Percentiles rank a stretch among this genome's conserved stretches.
Conservation (phyloP, 371 early-diverging fungal genomes). For the Nematocida major region DNA sequence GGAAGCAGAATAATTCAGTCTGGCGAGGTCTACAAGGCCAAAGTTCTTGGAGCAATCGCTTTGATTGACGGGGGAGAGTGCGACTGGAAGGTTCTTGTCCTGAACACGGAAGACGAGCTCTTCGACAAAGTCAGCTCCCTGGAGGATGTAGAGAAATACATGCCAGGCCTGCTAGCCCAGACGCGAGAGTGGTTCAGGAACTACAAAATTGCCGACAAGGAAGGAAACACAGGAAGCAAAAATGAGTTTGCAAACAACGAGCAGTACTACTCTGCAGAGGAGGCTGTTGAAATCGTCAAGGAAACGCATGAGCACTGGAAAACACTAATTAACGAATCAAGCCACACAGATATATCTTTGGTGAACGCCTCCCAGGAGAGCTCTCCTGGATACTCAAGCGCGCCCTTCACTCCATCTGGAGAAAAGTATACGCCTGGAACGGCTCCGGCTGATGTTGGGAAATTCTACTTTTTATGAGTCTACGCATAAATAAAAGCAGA, state of each 20-base stretch:
- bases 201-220: constrained; percentile 81
- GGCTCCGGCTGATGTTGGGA: neutral
- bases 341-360: constrained; percentile 77
- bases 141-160: constrained; percentile 83
- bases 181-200: constrained; percentile 94
- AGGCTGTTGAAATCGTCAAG: constrained; percentile 79
- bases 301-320: constrained; percentile 91
- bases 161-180: constrained; percentile 83
- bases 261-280: constrained; percentile 72
- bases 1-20: constrained; percentile 76
- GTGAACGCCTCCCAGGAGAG: constrained; percentile 14
- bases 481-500: neutral
- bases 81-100: constrained; percentile 95
- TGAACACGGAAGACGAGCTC: constrained; percentile 83
- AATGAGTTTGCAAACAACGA: constrained; percentile 93
- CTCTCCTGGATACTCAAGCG: constrained; percentile 10
- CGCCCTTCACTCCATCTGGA: neutral
- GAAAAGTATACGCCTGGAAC: neutral
- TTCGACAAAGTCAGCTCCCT: constrained; percentile 84
- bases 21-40: constrained; percentile 94
- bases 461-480: constrained; percentile 24
- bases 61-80: constrained; percentile 87
- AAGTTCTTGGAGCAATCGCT: constrained; percentile 89
- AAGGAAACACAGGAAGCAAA: constrained; percentile 81
- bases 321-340: constrained; percentile 66